Base-by-base conservation (phyloP, 1,284 basidiomycete species). In the Cryptococcus floricola region DNA sequence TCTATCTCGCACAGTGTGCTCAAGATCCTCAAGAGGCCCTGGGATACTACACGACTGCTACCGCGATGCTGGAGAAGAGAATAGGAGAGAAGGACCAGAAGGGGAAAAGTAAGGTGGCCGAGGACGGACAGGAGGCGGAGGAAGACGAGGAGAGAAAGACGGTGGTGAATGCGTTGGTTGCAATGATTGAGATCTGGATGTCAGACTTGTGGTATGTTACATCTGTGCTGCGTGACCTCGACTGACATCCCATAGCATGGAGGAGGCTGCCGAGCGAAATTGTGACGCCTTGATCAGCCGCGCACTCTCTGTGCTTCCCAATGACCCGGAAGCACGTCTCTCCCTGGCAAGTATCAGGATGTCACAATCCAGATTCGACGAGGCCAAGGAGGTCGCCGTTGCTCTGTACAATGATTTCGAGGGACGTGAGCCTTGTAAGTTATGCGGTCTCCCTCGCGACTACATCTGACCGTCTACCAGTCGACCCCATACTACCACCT, bases 151-250 rank as follows among this genome's bases (percentile, higher is more conserved):
- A 87, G 46, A 84, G 81, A 70, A 82, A 79, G 53, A 91, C 85
- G 68, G 87, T 88, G 39, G 86, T 91, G 6, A 81, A 87, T n/a
- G 90, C 91, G 1, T 79, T 95, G 27, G 84, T 95, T 19, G 89
- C 88, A 16, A 94, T 95, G 84, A 89, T 95, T 16, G 93, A 96
- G 75, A 87, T 96, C 31, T 97, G 92, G 88, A 92, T 97, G 87
- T 90, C 93, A 63, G 91, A 95, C 79, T 79, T 97, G 47, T 96
- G 93, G 93, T 89, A 67, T 18, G 46, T 34, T 28, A 27, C 5
- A 16, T 28, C 6, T 23, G 34, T 38, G n/a, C 9, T 5, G 48
- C 13, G 19, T 27, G 34, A 23, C 38, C 27, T 12, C 8, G 46
- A 16, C 45, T 46, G 45, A 31, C 27, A 16, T 42, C 16, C 13